Base-by-base conservation (phyloP, 2,329 filamentous ascomycete species). In the Huntiella abstrusa region DNA sequence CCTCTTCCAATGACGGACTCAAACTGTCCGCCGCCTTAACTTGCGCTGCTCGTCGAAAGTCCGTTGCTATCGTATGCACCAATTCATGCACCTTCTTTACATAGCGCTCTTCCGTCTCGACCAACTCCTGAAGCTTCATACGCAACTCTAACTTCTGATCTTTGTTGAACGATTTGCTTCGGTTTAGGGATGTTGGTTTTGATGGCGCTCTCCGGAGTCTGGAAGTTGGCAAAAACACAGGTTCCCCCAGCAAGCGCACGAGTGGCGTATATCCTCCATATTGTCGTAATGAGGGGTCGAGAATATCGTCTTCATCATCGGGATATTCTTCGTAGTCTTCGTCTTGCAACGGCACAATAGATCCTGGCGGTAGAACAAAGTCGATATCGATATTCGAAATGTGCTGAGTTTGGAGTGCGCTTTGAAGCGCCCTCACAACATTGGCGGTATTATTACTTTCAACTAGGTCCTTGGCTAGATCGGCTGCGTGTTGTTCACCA, bases 61-160 rank as follows among this genome's bases (percentile, higher is more conserved):
- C 83, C 46, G 76, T 74, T 19, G 85, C 85, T 28, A 95, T 76
- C 49, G 80, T 75, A 52, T 82, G 76, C 37, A 94, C 81, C 50
- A 98, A 64, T 53, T 91, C 83, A 51, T 83, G 75, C 48, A 98
- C 64, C 60, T 96, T 95, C 55, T 73, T 71, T 37, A 98, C 85
- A 61, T 96, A 98, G 59, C 84, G 80, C 58, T 91, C 85, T 60
- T 98, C 91, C 0, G 91, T 98, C 55, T 93, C 83, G 33, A 95
- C 75, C 50, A 96, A 65, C 60, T 98, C 91, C 49, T 75, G 78
- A 69, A 98, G 78, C 60, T 94, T 88, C 61, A 87, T 80, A 36
- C 87, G 77, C 53, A 95, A 65, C 45, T 82, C 81, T 53, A 86
- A 72, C 57, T 93, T 92, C 57, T 95, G 84, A 48, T 82, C 77